Evolutionary conservation across 495 filamentous ascomycete species (phyloP), one percentile per base, ranked within the genome.

Genomic region (Talaromyces borbonicus): DNA sequence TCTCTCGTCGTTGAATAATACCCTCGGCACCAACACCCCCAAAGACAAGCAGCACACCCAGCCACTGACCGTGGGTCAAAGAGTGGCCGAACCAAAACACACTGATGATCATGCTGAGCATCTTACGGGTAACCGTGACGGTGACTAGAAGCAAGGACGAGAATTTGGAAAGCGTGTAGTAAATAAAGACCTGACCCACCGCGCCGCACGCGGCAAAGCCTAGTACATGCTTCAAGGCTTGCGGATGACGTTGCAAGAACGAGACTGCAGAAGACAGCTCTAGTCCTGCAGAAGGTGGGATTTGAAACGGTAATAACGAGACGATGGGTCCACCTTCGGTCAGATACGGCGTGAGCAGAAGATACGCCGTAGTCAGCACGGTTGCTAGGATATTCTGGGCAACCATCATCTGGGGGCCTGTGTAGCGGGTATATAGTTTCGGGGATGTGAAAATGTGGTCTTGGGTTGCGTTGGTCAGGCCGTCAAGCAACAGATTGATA

Each of bases 401-500:
- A 48, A 87, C 87, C 92, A 98, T 98, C 92, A 98, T 97, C 76
- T 97, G 93, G 42, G 90, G 88, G 2, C 93, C 93, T 11, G 78
- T 73, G 63, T 89, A 94, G 15, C 78, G 74, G 51, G 77, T 79
- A 63, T 84, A 89, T 24, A 53, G 47, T 29, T 63, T 57, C 2
- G 68, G 68, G 7, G 78, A 76, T 43, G 59, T 61, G 63, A 96
- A 96, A 65, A 98, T 87, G 62, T 95, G 82, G 62, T 98, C 92
- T 71, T 98, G 92, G 23, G 89, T 95, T 41, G 80, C 86, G 61
- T 98, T 98, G 33, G 90, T 97, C 47, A 98, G 73, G 43, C 92
- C 92, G 63, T 98, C 92, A 54, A 98, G 87, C 15, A 98, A 75
- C 33, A 98, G 74, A 54, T 98, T 98, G 53, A 96, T 81, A n/a